phyloP scores from a whole-genome alignment of 106 monocot genomes.

The Dendrobium catenatum region DNA sequence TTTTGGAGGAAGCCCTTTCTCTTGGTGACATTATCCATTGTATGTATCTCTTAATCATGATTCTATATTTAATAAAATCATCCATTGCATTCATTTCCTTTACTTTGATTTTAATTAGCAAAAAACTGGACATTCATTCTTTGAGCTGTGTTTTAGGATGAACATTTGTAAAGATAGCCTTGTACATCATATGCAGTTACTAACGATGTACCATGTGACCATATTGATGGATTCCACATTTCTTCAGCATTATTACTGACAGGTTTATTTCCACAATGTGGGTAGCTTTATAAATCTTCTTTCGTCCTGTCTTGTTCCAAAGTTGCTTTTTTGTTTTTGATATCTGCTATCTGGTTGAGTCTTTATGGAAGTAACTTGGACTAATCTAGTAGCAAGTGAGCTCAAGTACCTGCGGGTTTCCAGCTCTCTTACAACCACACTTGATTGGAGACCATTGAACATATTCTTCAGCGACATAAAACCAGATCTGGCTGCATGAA shows the following conservation, averaged over 20 bases:
- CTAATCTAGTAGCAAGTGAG: no score
- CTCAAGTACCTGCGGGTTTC: background rate
- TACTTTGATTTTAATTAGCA: background rate
- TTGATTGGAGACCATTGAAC: background rate
- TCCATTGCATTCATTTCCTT: background rate
- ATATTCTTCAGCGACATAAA: background rate
- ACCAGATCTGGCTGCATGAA: background rate
- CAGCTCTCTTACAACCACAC: background rate
- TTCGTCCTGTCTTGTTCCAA: background rate
- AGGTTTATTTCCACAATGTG: background rate
- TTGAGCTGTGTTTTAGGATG: background rate
- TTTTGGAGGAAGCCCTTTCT: conserved; percentile 24
- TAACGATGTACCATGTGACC: background rate
- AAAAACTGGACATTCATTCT: background rate
- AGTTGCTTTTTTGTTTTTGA: background rate
- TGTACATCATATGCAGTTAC: background rate
- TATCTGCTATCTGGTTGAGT: background rate
- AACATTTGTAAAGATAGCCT: background rate
- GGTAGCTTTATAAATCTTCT: background rate
- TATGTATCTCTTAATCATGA: background rate
- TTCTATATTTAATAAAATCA: background rate
- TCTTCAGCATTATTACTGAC: no score
- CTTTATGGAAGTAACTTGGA: background rate
- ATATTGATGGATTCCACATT: no score
- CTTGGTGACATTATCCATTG: conserved; percentile 19